Conservation (phyloP, 495 filamentous ascomycete genomes). For the Neurospora terricola region DNA sequence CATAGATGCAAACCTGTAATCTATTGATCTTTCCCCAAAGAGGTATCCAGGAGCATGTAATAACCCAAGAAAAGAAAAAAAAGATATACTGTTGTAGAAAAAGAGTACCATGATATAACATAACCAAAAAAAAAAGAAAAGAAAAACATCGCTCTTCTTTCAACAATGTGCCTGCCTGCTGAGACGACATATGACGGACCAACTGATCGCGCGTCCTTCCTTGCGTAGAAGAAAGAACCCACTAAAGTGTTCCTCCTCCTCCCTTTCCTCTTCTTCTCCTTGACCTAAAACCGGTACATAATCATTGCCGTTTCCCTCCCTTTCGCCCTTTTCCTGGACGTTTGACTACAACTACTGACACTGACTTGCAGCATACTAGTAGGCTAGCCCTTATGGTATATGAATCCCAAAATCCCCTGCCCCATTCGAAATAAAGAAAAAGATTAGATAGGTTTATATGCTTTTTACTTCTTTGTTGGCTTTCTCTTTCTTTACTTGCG, state of each 20-base stretch:
- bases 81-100: neutral
- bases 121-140: neutral
- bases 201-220: neutral
- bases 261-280: neutral
- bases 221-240: neutral
- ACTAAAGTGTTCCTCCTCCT: neutral
- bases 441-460: neutral
- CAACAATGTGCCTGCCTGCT: neutral
- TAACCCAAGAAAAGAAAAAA: neutral
- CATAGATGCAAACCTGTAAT: neutral
- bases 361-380: neutral
- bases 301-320: neutral
- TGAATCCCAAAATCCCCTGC: neutral
- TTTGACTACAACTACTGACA: neutral
- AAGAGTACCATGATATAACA: neutral
- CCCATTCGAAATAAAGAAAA: neutral
- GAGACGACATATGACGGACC: neutral
- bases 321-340: neutral
- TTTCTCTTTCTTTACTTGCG: conserved; percentile 31
- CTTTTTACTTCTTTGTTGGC: neutral
- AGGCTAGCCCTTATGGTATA: neutral
- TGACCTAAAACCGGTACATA: neutral
- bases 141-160: neutral
- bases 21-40: neutral
- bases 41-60: neutral